A percentile compares a stretch with the other conserved stretches of the same genome.
Evolutionary conservation across 805 yeast genomes (phyloP).

Genomic region (Candida silvatica): DNA sequence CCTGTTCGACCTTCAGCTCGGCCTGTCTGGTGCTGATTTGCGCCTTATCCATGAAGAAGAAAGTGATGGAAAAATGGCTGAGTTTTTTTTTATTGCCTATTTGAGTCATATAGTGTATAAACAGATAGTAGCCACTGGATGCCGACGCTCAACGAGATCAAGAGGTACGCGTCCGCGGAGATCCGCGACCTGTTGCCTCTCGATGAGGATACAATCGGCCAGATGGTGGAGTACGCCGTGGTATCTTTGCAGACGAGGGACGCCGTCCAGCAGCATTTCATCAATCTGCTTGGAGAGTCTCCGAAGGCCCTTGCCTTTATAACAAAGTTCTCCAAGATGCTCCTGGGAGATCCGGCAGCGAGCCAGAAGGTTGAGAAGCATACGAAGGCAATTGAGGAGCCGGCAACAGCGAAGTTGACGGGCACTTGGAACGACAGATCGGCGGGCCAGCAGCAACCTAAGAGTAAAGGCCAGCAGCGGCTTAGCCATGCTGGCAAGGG

Average conservation of each 20-base stretch:
- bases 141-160: conserved; percentile 20
- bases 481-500: conserved; percentile 9
- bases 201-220: conserved; percentile 46
- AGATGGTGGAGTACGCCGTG: conserved; percentile 47
- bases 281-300: conserved; percentile 49
- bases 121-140: too few species aligned
- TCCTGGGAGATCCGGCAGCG: conserved; percentile 26
- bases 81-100: too few species aligned
- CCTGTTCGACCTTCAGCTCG: too few species aligned
- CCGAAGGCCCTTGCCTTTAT: conserved; percentile 43
- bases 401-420: conserved; percentile 2
- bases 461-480: conserved; percentile 4
- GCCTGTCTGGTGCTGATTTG: too few species aligned
- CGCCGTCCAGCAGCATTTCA: conserved; percentile 42
- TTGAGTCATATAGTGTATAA: too few species aligned
- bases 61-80: too few species aligned
- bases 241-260: conserved; percentile 34
- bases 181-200: conserved; percentile 39
- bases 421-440: background rate
- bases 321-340: conserved; percentile 31
- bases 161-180: conserved; percentile 13
- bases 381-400: background rate
- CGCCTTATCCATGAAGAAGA: too few species aligned
- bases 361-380: conserved; percentile 3
- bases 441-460: background rate